Evolutionary conservation across 1,284 basidiomycete species (phyloP).

Genomic region (Dichomitus squalens): DNA sequence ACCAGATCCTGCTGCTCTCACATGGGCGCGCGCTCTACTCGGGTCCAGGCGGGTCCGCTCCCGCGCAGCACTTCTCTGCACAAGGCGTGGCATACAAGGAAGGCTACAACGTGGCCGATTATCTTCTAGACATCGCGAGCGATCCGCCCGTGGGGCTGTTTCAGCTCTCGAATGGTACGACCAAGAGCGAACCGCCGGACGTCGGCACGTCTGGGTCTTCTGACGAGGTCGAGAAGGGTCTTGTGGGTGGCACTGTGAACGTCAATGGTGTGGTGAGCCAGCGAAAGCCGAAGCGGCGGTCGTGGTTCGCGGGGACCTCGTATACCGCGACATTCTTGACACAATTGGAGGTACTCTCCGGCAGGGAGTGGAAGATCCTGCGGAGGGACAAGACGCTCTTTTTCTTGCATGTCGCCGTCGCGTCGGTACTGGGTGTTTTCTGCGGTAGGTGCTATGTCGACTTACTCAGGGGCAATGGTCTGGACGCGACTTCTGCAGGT

Average conservation of each 20-base stretch:
- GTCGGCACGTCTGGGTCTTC: constrained; percentile 10
- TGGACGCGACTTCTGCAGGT: constrained; percentile 43
- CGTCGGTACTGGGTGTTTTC: constrained; percentile 78
- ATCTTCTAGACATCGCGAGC: constrained; percentile 83
- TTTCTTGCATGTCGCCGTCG: constrained; percentile 71
- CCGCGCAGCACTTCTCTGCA: constrained; percentile 63
- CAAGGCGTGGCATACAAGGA: constrained; percentile 51
- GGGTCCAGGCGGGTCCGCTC: constrained; percentile 71
- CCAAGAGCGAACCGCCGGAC: constrained; percentile 6
- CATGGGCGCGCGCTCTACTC: constrained; percentile 81
- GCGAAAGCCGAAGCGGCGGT: constrained; percentile 4
- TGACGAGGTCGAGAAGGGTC: constrained; percentile 22
- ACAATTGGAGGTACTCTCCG: constrained; percentile 78
- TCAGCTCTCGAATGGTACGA: constrained; percentile 15
- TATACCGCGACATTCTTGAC: constrained; percentile 83
- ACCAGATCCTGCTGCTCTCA: constrained; percentile 78
- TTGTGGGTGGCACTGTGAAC: neutral
- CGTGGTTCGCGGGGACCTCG: constrained; percentile 18
- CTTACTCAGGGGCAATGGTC: neutral
- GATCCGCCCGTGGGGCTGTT: constrained; percentile 54
- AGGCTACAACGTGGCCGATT: constrained; percentile 90
- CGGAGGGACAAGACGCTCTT: constrained; percentile 83
- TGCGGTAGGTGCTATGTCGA: constrained; percentile 54
- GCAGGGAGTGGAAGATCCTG: constrained; percentile 83
- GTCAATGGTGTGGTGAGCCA: neutral